These are phyloP conservation scores for Dendrobium nobile DNA, from an alignment of 106 monocot species.

Conservation along the genomic window DNA sequence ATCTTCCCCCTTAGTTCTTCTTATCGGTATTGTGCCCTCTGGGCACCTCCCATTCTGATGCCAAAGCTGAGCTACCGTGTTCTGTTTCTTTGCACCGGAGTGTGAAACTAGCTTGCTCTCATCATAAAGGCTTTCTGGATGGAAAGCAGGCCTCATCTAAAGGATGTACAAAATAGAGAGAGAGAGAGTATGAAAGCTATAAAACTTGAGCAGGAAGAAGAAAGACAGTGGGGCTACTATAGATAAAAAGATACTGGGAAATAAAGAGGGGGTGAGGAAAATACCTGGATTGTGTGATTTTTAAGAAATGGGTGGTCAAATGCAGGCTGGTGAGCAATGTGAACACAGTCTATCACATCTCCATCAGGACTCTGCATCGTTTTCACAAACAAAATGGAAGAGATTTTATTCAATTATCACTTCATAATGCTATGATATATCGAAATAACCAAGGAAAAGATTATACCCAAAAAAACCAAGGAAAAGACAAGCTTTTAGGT, in stretches of 20 bases:
- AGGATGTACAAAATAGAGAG: not conserved
- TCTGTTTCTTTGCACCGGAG: not conserved
- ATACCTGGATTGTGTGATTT: conserved; percentile 38
- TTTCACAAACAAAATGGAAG: not conserved
- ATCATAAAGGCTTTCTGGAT: conserved; percentile 37
- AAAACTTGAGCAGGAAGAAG: not conserved
- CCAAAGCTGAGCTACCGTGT: conserved; percentile 36
- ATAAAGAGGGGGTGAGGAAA: not conserved
- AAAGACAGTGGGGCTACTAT: not conserved
- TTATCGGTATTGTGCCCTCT: conserved; percentile 49
- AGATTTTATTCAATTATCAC: not conserved
- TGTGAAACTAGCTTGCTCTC: conserved; percentile 25
- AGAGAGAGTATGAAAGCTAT: not conserved
- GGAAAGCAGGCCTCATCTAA: conserved; percentile 55
- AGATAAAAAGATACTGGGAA: not conserved
- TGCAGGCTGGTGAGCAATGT: conserved; percentile 49
- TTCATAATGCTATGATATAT: not conserved
- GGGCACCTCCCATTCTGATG: conserved; percentile 51
- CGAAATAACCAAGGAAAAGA: not conserved
- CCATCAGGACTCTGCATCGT: conserved; percentile 60
- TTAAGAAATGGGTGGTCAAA: conserved; percentile 66
- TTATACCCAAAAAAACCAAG: too few relatives aligned
- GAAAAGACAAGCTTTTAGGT: not conserved
- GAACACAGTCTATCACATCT: conserved; percentile 62
- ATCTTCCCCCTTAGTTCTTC: conserved; percentile 63